These are phyloP conservation scores for Teratosphaeria epicoccoides DNA, from an alignment of 2,329 filamentous ascomycete species.

Conservation along the genomic window DNA sequence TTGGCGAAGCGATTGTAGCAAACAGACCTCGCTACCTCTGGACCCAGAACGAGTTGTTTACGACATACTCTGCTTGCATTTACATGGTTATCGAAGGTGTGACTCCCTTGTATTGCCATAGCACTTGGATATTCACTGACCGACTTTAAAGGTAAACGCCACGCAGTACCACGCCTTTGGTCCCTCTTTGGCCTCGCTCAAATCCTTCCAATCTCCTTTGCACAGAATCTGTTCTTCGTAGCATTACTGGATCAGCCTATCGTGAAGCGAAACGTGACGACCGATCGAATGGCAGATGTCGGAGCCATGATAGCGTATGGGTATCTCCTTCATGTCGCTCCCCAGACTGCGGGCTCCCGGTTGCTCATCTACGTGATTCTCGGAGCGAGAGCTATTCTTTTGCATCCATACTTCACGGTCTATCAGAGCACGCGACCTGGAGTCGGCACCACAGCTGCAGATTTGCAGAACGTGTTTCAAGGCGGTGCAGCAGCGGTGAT, in stretches of 20 bases:
- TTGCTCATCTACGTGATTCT: constrained; percentile 1
- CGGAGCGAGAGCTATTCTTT: not conserved
- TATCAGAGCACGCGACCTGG: not conserved
- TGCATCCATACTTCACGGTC: not conserved
- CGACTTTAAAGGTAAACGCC: constrained; percentile 11
- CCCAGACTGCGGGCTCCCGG: not conserved
- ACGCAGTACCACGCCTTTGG: constrained; percentile 21
- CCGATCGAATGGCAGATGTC: not conserved
- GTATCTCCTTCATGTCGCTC: not conserved
- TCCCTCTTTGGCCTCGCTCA: constrained; percentile 25
- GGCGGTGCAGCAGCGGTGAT: not conserved
- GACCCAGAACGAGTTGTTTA: constrained; percentile 16
- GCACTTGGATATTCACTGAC: not conserved
- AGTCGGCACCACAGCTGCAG: not conserved
- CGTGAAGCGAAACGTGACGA: not conserved
- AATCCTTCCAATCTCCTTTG: constrained; percentile 26
- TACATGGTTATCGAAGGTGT: constrained; percentile 23
- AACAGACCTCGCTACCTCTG: constrained; percentile 15
- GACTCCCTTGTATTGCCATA: not conserved
- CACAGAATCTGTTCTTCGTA: constrained; percentile 26
- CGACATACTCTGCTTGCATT: constrained; percentile 16
- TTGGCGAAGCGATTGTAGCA: constrained; percentile 22
- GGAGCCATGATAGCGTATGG: not conserved
- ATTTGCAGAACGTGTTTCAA: not conserved
- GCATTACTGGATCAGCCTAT: constrained; percentile 14